Base-by-base conservation (phyloP, 768 basidiomycete genomes). In the Trametes meyenii region DNA sequence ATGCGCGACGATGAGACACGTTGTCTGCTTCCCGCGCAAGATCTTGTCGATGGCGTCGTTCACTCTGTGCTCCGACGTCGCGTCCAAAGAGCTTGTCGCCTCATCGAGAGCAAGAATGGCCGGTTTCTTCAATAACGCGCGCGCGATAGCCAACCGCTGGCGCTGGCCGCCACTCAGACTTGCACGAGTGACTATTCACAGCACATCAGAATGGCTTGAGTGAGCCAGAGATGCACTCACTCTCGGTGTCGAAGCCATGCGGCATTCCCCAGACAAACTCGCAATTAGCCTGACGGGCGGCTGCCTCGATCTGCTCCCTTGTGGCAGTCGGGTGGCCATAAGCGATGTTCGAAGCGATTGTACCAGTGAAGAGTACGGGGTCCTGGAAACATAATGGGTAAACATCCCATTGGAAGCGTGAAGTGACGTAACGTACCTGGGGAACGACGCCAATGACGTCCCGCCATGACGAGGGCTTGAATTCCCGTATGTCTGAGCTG, bases 251-350 rank as follows among this genome's bases (percentile, higher is more conserved):
- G 67, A 96, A 96, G 0, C 95, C 94, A 59, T 94, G 81, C 11
- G 96, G 95, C 81, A 98, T 86, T 16, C 90, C 88, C 90, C 94
- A 93, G 6, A 98, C 87, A 70, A 96, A 98, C 69, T 96, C 94
- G 74, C 96, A 98, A 67, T 98, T 97, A 2, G 96, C 96, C 61
- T 92, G 84, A 19, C 90, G 81, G 0, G 95, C 96, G 0, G 94
- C 96, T 29, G 86, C 77, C 72, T 97, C 93, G 21, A 98, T 91
- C 61, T 96, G 85, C 65, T 87, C 86, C 21, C 90, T 81, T 0
- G 92, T 91, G 0, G 86, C 92, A 19, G 82, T 76, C 10, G 84
- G 80, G 50, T 88, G 83, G 2, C 96, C 96, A 68, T 91, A 98
- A 0, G 94, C 89, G 63, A 96, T 98, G 69, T 98, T 98, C 1